phyloP scores from a whole-genome alignment of 768 basidiomycete genomes.

The Sistotremastrum suecicum region DNA sequence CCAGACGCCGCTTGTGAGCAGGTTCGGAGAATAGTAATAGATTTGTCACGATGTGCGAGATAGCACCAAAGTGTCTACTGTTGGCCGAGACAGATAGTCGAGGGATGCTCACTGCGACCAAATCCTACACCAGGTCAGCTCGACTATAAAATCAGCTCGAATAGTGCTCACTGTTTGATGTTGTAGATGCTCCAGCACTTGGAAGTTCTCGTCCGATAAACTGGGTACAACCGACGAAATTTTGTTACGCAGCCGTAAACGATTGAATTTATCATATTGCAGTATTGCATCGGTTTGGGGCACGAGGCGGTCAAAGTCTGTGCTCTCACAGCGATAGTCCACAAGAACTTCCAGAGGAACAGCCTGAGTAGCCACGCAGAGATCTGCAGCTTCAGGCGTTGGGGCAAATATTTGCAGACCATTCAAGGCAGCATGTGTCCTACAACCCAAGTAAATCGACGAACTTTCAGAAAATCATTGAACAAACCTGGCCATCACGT shows the following conservation, averaged over 20 bases:
- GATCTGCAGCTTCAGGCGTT: constrained; percentile 9
- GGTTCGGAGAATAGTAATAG: constrained; percentile 85
- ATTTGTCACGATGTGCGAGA: constrained; percentile 78
- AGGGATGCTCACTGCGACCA: constrained; percentile 69
- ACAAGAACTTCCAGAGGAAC: constrained; percentile 88
- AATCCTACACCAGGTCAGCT: constrained; percentile 37
- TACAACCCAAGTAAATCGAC: constrained; percentile 15
- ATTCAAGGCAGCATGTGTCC: constrained; percentile 64
- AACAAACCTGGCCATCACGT: constrained; percentile 69
- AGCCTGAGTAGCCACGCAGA: constrained; percentile 8
- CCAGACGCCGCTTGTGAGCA: constrained; percentile 60
- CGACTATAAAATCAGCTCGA: background rate
- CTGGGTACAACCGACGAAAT: constrained; percentile 35
- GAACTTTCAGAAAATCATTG: background rate
- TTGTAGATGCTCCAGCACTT: constrained; percentile 36
- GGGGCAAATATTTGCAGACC: constrained; percentile 87
- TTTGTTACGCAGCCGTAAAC: constrained; percentile 65
- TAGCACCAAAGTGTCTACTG: constrained; percentile 66
- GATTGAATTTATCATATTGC: constrained; percentile 91
- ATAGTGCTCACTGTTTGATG: constrained; percentile 41
- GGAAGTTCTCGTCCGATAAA: constrained; percentile 18
- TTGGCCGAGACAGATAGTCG: constrained; percentile 79
- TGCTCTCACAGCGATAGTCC: constrained; percentile 70
- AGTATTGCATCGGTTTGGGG: constrained; percentile 77
- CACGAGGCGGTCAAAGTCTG: constrained; percentile 78